Evolutionary conservation across 2,329 filamentous ascomycete species (phyloP).

Genomic region (Penicillium frequentans): DNA sequence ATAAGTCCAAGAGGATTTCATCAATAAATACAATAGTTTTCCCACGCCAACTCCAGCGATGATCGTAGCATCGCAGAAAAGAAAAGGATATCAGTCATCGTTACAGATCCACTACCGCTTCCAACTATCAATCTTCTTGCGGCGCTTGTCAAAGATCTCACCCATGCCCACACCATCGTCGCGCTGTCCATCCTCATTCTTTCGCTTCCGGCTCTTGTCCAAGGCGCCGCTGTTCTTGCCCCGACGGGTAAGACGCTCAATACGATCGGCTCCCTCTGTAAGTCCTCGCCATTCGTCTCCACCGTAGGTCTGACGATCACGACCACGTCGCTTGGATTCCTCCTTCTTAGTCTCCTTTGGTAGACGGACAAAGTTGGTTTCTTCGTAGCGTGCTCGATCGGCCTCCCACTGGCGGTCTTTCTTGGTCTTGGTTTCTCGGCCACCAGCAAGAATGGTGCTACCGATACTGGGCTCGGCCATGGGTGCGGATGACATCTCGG

Average conservation of each 20-base stretch:
- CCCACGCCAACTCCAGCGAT: constrained; percentile 6
- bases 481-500: constrained; percentile 80
- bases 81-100: not conserved
- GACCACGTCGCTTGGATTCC: constrained; percentile 58
- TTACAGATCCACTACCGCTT: constrained; percentile 28
- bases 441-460: constrained; percentile 78
- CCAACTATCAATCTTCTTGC: constrained; percentile 46
- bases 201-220: constrained; percentile 85
- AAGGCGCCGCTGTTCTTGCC: constrained; percentile 60
- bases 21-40: not conserved
- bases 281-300: constrained; percentile 92
- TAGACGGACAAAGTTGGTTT: constrained; percentile 84
- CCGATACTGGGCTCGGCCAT: constrained; percentile 87
- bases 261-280: constrained; percentile 81
- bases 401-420: constrained; percentile 74
- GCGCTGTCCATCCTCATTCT: constrained; percentile 69
- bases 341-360: constrained; percentile 90
- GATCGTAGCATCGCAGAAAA: constrained; percentile 1
- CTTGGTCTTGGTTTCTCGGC: constrained; percentile 75
- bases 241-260: constrained; percentile 75
- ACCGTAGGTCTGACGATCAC: constrained; percentile 63
- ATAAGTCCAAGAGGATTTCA: not conserved
- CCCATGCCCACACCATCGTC: constrained; percentile 67
- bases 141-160: constrained; percentile 52
- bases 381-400: constrained; percentile 84